These are phyloP conservation scores for Vitis hybrid DNA, from an alignment of 177 flowering plant species.

Conservation along the genomic window DNA sequence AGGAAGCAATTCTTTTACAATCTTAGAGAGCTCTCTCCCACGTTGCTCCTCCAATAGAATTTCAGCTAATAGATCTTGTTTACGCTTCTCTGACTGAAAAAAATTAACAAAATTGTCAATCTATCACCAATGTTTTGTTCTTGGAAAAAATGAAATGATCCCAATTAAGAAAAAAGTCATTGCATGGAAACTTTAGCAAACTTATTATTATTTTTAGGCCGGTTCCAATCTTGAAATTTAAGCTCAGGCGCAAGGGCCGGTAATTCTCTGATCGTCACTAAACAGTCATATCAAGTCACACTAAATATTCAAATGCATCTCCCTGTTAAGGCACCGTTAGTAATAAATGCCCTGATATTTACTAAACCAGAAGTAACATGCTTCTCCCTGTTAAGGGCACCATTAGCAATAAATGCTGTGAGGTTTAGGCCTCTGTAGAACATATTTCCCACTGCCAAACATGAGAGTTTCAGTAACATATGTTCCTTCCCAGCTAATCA, in stretches of 20 bases:
- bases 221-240: neutral
- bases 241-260: neutral
- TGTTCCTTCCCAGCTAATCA: no score
- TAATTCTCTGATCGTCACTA: no score
- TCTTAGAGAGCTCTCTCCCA: slow-evolving; percentile 59
- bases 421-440: neutral
- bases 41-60: slow-evolving; percentile 68
- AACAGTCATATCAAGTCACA: no score
- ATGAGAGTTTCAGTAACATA: no score
- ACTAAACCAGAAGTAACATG: no score
- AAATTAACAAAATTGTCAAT: neutral
- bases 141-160: neutral
- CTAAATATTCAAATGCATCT: no score
- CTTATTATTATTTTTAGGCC: neutral
- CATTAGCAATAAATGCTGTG: neutral
- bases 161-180: neutral
- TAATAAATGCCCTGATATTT: no score
- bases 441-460: neutral
- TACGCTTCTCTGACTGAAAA: slow-evolving; percentile 73
- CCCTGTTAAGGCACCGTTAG: no score
- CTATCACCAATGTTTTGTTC: neutral
- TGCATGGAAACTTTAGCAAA: neutral
- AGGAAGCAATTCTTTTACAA: slow-evolving; percentile 61
- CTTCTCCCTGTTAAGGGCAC: neutral
- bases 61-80: slow-evolving; percentile 65